Evolutionary conservation across 139 green algal genomes (phyloP).

Genomic region (Asterochloris erici): DNA sequence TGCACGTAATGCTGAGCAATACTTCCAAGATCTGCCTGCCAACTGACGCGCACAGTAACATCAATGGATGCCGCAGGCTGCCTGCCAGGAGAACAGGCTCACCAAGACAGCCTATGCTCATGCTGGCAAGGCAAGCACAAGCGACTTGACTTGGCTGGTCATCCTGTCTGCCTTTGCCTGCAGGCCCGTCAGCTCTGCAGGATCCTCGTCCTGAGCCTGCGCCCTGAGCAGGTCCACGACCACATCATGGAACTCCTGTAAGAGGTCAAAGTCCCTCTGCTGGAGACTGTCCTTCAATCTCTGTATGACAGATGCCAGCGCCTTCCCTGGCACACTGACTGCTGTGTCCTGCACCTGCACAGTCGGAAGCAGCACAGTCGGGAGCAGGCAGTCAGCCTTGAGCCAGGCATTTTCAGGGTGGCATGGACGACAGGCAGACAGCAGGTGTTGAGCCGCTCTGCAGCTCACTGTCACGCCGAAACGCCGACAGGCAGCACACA

Average conservation of each 20-base stretch:
- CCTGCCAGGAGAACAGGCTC: too few species aligned
- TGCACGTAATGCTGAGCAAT: too few species aligned
- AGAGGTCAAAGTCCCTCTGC: constrained; percentile 12
- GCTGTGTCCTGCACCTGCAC: constrained; percentile 27
- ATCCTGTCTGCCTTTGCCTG: too few species aligned
- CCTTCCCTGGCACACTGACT: constrained; percentile 57
- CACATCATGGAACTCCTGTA: constrained; percentile 34
- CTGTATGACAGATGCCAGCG: constrained; percentile 42
- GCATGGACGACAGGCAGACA: background rate
- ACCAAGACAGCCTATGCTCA: too few species aligned
- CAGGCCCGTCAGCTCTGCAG: too few species aligned
- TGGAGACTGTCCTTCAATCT: constrained; percentile 19
- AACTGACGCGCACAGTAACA: too few species aligned
- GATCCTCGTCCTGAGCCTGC: too few species aligned
- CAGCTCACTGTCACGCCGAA: background rate
- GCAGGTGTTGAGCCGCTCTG: background rate
- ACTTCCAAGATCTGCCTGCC: too few species aligned
- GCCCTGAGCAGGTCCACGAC: constrained; percentile 36
- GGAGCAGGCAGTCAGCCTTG: background rate
- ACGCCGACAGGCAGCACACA: background rate
- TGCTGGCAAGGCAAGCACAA: too few species aligned
- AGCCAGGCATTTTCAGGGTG: background rate
- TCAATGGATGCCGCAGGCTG: too few species aligned
- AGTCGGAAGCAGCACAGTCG: background rate
- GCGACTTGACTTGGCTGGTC: too few species aligned